phyloP scores from a whole-genome alignment of 129 eudicot species.

The Pseudognaphalium luteoalbum region DNA sequence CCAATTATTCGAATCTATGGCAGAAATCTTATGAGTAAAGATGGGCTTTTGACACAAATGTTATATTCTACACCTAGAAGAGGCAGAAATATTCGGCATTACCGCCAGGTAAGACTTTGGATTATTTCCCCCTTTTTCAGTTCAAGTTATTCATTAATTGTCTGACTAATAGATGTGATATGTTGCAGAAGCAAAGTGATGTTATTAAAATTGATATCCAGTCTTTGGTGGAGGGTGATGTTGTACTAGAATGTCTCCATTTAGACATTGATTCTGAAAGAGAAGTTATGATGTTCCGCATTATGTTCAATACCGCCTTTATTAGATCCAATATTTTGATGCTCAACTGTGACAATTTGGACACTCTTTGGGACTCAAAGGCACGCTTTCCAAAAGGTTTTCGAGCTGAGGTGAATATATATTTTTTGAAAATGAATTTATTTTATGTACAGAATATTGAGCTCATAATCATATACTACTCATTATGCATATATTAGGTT shows the following conservation, averaged over 20 bases:
- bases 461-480: neutral
- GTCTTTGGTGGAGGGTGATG: conserved; percentile 98
- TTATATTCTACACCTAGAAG: conserved; percentile 74
- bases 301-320: conserved; percentile 96
- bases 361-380: conserved; percentile 94
- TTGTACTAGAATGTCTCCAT: conserved; percentile 92
- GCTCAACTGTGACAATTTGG: conserved; percentile 84
- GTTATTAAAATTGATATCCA: conserved; percentile 92
- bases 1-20: conserved; percentile 88
- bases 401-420: conserved; percentile 78
- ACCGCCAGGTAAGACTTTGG: conserved; percentile 58
- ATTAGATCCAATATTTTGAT: conserved; percentile 89
- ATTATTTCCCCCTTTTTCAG: neutral
- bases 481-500: conserved; percentile 48
- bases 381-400: conserved; percentile 82
- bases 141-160: neutral
- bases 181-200: conserved; percentile 87
- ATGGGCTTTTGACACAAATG: conserved; percentile 85
- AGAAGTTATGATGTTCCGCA: conserved; percentile 98
- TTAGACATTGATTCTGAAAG: conserved; percentile 82
- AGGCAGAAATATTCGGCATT: conserved; percentile 77
- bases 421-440: conserved; percentile 8
- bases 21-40: conserved; percentile 82
- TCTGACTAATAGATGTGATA: conserved; percentile 10
- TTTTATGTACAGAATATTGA: neutral